Evolutionary conservation across 495 filamentous ascomycete genomes (phyloP).

Genomic region (Aspergillus conjunctus): DNA sequence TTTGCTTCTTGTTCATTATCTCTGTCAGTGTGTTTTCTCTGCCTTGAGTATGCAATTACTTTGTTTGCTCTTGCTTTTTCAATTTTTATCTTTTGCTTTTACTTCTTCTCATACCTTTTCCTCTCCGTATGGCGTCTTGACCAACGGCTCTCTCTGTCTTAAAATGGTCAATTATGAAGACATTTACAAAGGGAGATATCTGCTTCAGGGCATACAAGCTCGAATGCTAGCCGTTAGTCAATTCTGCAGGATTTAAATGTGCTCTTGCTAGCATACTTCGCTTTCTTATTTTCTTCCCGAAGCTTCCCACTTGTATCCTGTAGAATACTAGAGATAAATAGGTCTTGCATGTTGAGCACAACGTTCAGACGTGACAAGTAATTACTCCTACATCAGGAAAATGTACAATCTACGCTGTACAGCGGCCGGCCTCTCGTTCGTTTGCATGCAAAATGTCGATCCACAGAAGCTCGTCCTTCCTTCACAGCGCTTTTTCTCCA

Average conservation of each 20-base stretch:
- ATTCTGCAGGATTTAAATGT: constrained; percentile 8
- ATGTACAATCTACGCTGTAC: too few species aligned
- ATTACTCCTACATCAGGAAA: too few species aligned
- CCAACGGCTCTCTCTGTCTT: neutral
- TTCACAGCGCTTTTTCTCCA: constrained; percentile 1
- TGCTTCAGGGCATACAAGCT: constrained; percentile 3
- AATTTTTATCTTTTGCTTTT: neutral
- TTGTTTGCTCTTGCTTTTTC: neutral
- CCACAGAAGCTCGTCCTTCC: neutral
- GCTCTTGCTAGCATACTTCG: neutral
- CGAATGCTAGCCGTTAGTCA: neutral
- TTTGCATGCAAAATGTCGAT: too few species aligned
- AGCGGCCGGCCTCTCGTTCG: too few species aligned
- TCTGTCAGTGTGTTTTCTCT: constrained; percentile 13
- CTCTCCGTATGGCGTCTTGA: neutral
- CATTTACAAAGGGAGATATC: constrained; percentile 1
- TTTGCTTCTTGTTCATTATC: constrained; percentile 5
- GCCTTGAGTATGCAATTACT: neutral
- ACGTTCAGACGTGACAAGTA: too few species aligned
- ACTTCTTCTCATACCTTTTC: neutral
- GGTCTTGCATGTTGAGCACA: too few species aligned
- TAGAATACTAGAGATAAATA: neutral
- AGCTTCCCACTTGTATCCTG: neutral
- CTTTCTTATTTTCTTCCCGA: neutral
- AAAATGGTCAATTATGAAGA: neutral